Percentiles rank a stretch among this genome's conserved stretches.
These are phyloP conservation scores for Decorospora gaudefroyi DNA, from an alignment of 2,329 filamentous ascomycete species.

Conservation along the genomic window DNA sequence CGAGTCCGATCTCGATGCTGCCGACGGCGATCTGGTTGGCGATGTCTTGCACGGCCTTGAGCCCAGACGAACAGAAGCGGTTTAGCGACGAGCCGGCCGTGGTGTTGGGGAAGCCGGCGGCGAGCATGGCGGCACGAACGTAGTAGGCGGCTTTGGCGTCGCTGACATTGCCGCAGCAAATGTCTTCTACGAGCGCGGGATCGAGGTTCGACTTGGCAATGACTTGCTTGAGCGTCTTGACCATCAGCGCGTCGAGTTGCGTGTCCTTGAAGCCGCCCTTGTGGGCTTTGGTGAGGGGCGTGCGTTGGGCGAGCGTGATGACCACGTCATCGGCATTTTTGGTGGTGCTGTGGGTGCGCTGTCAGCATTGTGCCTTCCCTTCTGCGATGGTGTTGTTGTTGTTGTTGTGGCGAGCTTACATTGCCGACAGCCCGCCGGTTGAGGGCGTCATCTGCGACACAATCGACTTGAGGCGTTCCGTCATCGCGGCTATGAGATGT, in stretches of 20 bases:
- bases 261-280: conserved; percentile 98
- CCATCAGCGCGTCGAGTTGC: conserved; percentile 81
- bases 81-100: conserved; percentile 80
- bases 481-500: conserved; percentile 39
- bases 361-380: conserved; percentile 10
- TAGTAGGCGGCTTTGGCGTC: conserved; percentile 90
- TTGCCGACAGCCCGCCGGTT: conserved; percentile 70
- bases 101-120: conserved; percentile 92
- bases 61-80: conserved; percentile 95
- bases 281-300: conserved; percentile 81
- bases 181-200: conserved; percentile 81
- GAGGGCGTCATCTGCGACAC: conserved; percentile 81
- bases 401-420: conserved; percentile 63
- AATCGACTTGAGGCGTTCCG: conserved; percentile 84
- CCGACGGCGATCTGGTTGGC: conserved; percentile 82
- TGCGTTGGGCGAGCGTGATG: conserved; percentile 89
- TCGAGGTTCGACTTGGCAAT: conserved; percentile 73
- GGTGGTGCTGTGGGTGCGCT: conserved; percentile 64
- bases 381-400: neutral
- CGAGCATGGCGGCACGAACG: conserved; percentile 82
- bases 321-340: conserved; percentile 97
- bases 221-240: conserved; percentile 73
- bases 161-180: conserved; percentile 89
- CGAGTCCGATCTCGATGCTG: conserved; percentile 84
- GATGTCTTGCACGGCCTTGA: conserved; percentile 94